A percentile compares a stretch with the other conserved stretches of the same genome.
phyloP scores from a whole-genome alignment of 225 moss, liverwort and hornwort species.

The Asterella californica region DNA sequence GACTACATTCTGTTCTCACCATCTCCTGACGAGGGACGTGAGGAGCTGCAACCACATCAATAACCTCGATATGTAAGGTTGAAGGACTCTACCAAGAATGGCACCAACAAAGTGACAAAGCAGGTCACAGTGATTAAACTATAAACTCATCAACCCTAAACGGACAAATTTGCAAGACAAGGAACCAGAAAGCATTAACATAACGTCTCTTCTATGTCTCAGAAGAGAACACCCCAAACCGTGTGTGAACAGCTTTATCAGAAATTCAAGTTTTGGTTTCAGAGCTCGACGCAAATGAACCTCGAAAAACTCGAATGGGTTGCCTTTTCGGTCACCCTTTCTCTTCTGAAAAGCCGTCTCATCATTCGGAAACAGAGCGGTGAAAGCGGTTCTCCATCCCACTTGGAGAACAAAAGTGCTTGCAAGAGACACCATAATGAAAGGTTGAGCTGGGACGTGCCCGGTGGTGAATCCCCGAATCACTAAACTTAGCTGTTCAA shows the following conservation, averaged over 20 bases:
- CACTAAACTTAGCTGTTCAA: constrained; percentile 67
- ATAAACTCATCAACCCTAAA: no score
- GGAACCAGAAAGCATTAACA: not conserved
- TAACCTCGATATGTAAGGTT: not conserved
- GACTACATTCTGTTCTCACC: constrained; percentile 37
- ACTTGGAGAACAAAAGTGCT: constrained; percentile 87
- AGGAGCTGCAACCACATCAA: constrained; percentile 55
- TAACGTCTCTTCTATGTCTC: not conserved
- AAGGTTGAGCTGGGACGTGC: constrained; percentile 74
- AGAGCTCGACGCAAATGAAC: constrained; percentile 22
- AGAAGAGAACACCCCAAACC: not conserved
- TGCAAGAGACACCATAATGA: constrained; percentile 77
- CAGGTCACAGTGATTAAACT: no score
- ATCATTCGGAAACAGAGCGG: constrained; percentile 62
- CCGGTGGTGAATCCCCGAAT: constrained; percentile 76
- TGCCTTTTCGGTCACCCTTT: constrained; percentile 64
- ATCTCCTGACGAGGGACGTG: constrained; percentile 84
- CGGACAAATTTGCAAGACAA: not conserved
- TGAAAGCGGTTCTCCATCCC: constrained; percentile 84
- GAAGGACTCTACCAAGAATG: not conserved
- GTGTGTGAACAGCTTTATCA: not conserved
- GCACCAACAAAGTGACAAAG: not conserved
- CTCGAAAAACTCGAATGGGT: constrained; percentile 80
- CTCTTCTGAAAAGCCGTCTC: constrained; percentile 42
- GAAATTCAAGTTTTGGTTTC: not conserved